Evolutionary conservation across 2,329 filamentous ascomycete species (phyloP), one percentile per base, ranked within the genome.

Genomic region (Phialemonium atrogriseum): DNA sequence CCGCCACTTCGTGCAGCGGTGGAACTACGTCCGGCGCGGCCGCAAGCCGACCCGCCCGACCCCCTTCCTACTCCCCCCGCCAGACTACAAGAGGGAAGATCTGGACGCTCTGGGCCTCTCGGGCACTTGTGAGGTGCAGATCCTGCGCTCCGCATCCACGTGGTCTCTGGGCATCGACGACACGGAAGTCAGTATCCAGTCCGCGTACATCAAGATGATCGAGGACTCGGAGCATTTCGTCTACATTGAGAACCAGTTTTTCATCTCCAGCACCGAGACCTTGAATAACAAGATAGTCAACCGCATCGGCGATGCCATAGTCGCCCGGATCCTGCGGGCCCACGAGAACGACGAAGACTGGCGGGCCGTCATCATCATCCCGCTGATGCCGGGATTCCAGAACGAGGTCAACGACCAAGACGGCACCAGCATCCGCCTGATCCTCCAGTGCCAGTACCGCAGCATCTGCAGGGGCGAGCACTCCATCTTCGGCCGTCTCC

Each of bases 191-290:
- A 96, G 89, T 51, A 96, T 98, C 51, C 88, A 94, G 70, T 91
- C 82, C 41, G 89, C 91, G 4, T 96, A 96, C 50, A 73, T 93
- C 44, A 91, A 93, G 54, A 77, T 94, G 66, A 98, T 98, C 45
- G 81, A 91, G 43, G 82, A 89, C 42, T 95, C 87, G 2, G 86
- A 98, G 28, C 91, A 96, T 55, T 94, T 95, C 49, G 85, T 96
- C 31, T 96, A 98, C 58, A 94, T 96, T 43, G 91, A 98, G 55
- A 98, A 98, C 52, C 91, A 98, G 51, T 98, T 96, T 60, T 98
- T 94, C 63, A 84, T 98, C 55, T 93, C 85, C 21, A 94, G 85
- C 44, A 91, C 84, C 30, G 83, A 91, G 49, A 87, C 88, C 5
- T 78, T 94, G 46, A 84, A 83, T 32, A 84, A 82, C 10, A 85